phyloP scores from a whole-genome alignment of 2,329 filamentous ascomycete species.

The Paecilomyces fulvus region DNA sequence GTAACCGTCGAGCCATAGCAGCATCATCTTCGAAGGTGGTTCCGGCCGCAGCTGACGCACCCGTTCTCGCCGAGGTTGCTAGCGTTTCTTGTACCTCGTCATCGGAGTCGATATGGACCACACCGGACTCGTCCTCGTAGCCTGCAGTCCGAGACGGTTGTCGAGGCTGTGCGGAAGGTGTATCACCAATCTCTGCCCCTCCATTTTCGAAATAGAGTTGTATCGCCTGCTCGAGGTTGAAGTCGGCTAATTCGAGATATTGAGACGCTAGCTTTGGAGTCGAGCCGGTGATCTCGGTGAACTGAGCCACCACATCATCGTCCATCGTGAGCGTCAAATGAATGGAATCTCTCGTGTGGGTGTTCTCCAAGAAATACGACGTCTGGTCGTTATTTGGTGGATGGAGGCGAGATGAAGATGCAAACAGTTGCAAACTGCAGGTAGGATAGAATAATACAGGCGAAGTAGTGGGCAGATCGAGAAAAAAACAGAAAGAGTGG shows the following conservation, averaged over 20 bases:
- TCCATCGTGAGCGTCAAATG: slow-evolving; percentile 47
- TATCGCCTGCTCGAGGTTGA: slow-evolving; percentile 76
- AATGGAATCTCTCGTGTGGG: neutral
- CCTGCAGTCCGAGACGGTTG: slow-evolving; percentile 23
- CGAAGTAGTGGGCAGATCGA: slow-evolving; percentile 1
- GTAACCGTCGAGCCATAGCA: slow-evolving; percentile 80
- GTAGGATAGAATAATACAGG: neutral
- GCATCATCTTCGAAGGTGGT: slow-evolving; percentile 75
- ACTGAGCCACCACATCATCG: slow-evolving; percentile 62
- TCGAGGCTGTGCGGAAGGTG: slow-evolving; percentile 25
- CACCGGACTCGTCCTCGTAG: slow-evolving; percentile 48
- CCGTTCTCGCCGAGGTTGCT: slow-evolving; percentile 18
- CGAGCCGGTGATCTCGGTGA: slow-evolving; percentile 72
- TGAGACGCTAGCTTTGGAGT: slow-evolving; percentile 65
- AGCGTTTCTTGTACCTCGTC: slow-evolving; percentile 46
- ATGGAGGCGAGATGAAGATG: slow-evolving; percentile 13
- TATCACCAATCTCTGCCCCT: slow-evolving; percentile 51
- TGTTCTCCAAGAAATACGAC: neutral
- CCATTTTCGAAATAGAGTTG: slow-evolving; percentile 85
- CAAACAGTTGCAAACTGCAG: slow-evolving; percentile 23
- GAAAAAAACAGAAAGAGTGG: neutral
- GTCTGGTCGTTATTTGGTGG: slow-evolving; percentile 2
- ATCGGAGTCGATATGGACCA: slow-evolving; percentile 70
- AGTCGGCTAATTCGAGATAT: slow-evolving; percentile 77
- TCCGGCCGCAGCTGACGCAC: slow-evolving; percentile 24